Evolutionary conservation across 2,329 filamentous ascomycete genomes (phyloP), one percentile per base, ranked within the genome.

Genomic region (Verruconis gallopava): DNA sequence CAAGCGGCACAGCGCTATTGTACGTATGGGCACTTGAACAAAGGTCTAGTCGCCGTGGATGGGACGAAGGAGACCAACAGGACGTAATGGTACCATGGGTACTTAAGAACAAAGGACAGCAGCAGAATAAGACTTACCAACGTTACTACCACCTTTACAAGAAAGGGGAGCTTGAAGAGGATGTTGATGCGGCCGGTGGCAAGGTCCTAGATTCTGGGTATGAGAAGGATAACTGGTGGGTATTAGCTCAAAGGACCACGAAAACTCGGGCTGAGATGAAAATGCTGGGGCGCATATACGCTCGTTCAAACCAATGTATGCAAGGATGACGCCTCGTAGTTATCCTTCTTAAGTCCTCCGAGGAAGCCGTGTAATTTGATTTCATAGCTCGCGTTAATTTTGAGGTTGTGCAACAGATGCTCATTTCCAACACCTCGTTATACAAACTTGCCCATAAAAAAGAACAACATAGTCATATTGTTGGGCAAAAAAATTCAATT

Each of bases 151-250:
- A 98, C 62, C 68, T 98, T 19, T 98, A 94, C 61, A 72, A 75
- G 42, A 73, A 84, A 56, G 84, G 84, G 13, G 91, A 98, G 65
- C 67, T 98, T 45, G 86, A 95, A 57, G 71, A 75, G 34, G 83
- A 95, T 57, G 73, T 94, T 44, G 58, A 61, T 39, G 69, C 72
- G 13, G 88, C 81, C 15, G 86, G 86, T 14, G 91, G 88, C 5
- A 64, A 62, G 38, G 76, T 95, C 12, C 53, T 91, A 18, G 79
- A 84, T 49, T 77, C 76, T 46, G 91, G 91, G 22, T 98, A 96
- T 62, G 91, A 98, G 58, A 88, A 79, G 65, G 91, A 96, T 57
- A 98, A 98, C 64, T 96, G 91, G 91, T 98, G 89, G 89, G 85
- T n/a, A 30, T n/a, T 30, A n/a, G 25, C 25, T 30, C 25, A 9